Evolutionary conservation across 2,329 filamentous ascomycete species (phyloP).

Genomic region (Colletotrichum sp.): DNA sequence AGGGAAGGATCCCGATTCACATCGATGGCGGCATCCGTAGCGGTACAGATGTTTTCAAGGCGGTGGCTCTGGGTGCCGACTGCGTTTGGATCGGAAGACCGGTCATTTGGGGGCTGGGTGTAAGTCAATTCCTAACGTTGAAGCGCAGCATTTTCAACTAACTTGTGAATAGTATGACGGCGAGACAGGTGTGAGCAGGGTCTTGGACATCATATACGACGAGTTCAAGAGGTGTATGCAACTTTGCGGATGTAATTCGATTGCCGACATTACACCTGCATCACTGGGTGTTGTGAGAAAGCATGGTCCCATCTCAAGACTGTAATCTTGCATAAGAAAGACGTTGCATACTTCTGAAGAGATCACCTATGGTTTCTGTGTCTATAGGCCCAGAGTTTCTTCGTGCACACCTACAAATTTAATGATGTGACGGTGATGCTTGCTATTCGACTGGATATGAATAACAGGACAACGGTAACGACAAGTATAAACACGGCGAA

Average conservation of each 20-base stretch:
- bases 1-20: constrained; percentile 40
- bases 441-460: too few relatives aligned
- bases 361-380: too few relatives aligned
- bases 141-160: too few relatives aligned
- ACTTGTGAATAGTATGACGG: constrained; percentile 17
- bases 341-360: too few relatives aligned
- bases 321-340: too few relatives aligned
- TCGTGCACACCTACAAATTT: too few relatives aligned
- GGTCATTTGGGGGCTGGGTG: neutral
- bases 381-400: too few relatives aligned
- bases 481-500: too few relatives aligned
- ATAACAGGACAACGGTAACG: too few relatives aligned
- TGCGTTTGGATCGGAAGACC: neutral
- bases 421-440: too few relatives aligned
- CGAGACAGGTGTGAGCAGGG: neutral
- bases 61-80: neutral
- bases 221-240: neutral
- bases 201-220: neutral
- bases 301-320: neutral
- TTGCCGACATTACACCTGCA: neutral
- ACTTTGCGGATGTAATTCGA: neutral
- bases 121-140: neutral
- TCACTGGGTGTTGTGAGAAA: neutral
- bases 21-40: neutral
- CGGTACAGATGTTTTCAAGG: neutral